These are phyloP conservation scores for Dioscorea cayenensis DNA, from an alignment of 116 monocot genomes.

Conservation along the genomic window DNA sequence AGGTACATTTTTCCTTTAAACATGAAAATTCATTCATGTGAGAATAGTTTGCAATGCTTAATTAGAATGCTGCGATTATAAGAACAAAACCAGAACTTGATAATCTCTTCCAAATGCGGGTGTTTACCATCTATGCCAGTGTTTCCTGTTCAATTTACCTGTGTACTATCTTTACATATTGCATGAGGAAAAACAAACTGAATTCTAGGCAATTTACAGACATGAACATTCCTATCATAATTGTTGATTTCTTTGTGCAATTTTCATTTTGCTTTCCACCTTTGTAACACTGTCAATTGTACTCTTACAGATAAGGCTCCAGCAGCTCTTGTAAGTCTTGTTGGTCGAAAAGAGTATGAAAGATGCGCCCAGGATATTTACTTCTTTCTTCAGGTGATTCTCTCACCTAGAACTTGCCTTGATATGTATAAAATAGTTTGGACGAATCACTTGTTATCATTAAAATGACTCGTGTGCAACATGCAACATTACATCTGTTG, in stretches of 20 bases:
- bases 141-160: too few relatives aligned
- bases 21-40: background rate
- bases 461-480: too few relatives aligned
- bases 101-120: background rate
- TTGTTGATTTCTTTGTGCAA: background rate
- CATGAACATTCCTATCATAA: too few relatives aligned
- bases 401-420: too few relatives aligned
- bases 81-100: background rate
- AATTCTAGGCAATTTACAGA: too few relatives aligned
- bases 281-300: background rate
- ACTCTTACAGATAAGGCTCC: conserved; percentile 76
- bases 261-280: background rate
- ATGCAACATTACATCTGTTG: too few relatives aligned
- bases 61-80: background rate
- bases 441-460: too few relatives aligned
- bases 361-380: conserved; percentile 85
- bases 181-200: too few relatives aligned
- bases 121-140: background rate
- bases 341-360: conserved; percentile 92
- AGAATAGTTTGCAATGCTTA: background rate
- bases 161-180: too few relatives aligned
- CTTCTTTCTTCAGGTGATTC: conserved; percentile 80
- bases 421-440: too few relatives aligned
- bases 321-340: conserved; percentile 64
- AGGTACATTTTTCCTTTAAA: background rate